Conservation (phyloP, 228 moss, liverwort and hornwort species). For the Sphagnum fallax region DNA sequence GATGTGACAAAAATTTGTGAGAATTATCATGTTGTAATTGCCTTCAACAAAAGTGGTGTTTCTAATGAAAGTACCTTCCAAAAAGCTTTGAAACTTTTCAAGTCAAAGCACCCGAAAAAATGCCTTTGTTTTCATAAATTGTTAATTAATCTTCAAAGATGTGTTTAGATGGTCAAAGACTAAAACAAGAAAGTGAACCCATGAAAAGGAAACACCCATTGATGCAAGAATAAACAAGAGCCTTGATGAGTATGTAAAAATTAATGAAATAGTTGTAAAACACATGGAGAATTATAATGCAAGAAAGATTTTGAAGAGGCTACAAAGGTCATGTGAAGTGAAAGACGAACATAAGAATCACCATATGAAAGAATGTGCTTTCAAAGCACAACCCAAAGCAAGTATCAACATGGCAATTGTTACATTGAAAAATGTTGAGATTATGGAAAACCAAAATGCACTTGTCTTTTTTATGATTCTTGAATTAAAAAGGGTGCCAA, state of each 20-base stretch:
- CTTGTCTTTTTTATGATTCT: not conserved
- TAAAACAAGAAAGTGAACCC: not conserved
- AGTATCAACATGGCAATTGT: not conserved
- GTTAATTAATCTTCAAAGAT: not conserved
- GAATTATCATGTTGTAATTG: not conserved
- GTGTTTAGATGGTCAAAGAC: not conserved
- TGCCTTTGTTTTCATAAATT: not conserved
- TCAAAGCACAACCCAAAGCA: not conserved
- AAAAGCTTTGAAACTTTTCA: not conserved
- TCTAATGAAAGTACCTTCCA: not conserved
- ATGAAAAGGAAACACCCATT: not conserved
- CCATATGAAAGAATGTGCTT: not conserved
- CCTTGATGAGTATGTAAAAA: not conserved
- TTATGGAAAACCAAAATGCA: not conserved
- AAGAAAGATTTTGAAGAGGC: not conserved
- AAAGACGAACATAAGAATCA: not conserved
- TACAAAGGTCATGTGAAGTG: not conserved
- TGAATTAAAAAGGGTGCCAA: not conserved
- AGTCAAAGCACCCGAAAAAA: not conserved
- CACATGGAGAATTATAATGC: not conserved
- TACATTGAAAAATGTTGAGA: not conserved
- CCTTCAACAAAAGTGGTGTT: not conserved
- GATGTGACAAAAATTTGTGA: conserved; percentile 4
- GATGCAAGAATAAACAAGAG: not conserved
- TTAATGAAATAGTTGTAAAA: no score